phyloP scores from a whole-genome alignment of 2,329 filamentous ascomycete species.

The Myriosclerotinia duriaeana region DNA sequence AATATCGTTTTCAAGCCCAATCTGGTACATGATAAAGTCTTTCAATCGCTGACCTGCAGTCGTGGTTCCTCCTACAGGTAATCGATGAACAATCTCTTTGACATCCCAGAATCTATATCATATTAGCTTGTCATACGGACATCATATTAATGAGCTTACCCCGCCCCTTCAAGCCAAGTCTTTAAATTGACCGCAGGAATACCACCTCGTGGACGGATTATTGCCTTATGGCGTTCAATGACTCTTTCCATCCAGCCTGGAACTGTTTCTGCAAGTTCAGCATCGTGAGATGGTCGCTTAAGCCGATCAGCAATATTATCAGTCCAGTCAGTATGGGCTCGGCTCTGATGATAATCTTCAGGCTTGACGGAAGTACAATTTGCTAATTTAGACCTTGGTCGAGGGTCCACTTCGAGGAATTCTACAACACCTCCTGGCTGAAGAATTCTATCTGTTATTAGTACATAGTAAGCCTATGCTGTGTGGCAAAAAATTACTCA shows the following conservation, averaged over 20 bases:
- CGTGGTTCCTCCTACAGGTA: constrained; percentile 31
- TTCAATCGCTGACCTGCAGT: constrained; percentile 9
- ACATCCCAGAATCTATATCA: constrained; percentile 38
- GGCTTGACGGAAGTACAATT: constrained; percentile 1
- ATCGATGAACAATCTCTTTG: constrained; percentile 33
- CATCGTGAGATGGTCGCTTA: constrained; percentile 29
- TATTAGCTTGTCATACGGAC: constrained; percentile 18
- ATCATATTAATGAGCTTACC: constrained; percentile 30
- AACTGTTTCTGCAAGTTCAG: constrained; percentile 33
- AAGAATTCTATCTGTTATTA: constrained; percentile 27
- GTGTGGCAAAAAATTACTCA: constrained; percentile 23
- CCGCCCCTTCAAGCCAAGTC: constrained; percentile 37
- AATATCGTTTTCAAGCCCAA: constrained; percentile 27
- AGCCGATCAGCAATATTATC: constrained; percentile 36
- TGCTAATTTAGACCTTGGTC: constrained; percentile 31
- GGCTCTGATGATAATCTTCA: constrained; percentile 29
- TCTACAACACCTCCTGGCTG: constrained; percentile 40
- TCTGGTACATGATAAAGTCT: constrained; percentile 22
- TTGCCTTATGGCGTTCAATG: constrained; percentile 33
- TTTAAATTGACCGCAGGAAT: constrained; percentile 37
- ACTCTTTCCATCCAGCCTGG: constrained; percentile 37
- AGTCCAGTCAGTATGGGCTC: constrained; percentile 33
- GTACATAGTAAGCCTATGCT: neutral
- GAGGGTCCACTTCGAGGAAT: constrained; percentile 38
- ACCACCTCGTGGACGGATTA: constrained; percentile 34